Percentiles rank a stretch among this genome's conserved stretches.
Conservation (phyloP, 2,329 filamentous ascomycete genomes). For the Paramyrothecium sp. region DNA sequence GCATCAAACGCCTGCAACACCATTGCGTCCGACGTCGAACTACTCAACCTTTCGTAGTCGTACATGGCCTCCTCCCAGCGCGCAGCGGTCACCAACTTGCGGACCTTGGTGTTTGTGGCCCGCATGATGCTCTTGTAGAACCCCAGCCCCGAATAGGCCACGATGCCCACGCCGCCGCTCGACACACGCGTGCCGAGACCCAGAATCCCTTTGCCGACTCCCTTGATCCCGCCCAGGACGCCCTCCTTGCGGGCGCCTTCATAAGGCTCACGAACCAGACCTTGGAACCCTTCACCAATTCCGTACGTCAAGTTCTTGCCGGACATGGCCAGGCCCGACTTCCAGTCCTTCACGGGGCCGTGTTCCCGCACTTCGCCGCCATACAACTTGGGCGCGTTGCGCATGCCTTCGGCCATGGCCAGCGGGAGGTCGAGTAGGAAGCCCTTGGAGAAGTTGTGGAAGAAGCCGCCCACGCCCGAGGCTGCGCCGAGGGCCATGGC, state of each 20-base stretch:
- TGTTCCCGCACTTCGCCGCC: slow-evolving; percentile 10
- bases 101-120: neutral
- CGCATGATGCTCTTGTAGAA: slow-evolving; percentile 14
- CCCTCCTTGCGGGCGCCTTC: slow-evolving; percentile 11
- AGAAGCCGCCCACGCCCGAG: neutral
- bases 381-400: slow-evolving; percentile 2
- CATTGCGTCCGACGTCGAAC: too few relatives aligned
- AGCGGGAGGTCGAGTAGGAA: neutral
- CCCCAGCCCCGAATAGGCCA: slow-evolving; percentile 13
- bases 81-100: neutral
- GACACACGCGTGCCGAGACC: slow-evolving; percentile 12
- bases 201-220: slow-evolving; percentile 10
- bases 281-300: slow-evolving; percentile 9
- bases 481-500: neutral
- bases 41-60: neutral
- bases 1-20: too few relatives aligned
- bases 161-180: slow-evolving; percentile 12
- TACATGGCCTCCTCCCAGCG: neutral
- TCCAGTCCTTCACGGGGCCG: slow-evolving; percentile 10
- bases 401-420: neutral
- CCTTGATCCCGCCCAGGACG: slow-evolving; percentile 6
- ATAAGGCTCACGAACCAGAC: slow-evolving; percentile 10
- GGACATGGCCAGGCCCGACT: slow-evolving; percentile 8
- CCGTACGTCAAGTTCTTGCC: slow-evolving; percentile 11
- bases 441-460: neutral